Evolutionary conservation across 805 yeast genomes (phyloP), one percentile per base, ranked within the genome.

Genomic region (Starmerella powellii): DNA sequence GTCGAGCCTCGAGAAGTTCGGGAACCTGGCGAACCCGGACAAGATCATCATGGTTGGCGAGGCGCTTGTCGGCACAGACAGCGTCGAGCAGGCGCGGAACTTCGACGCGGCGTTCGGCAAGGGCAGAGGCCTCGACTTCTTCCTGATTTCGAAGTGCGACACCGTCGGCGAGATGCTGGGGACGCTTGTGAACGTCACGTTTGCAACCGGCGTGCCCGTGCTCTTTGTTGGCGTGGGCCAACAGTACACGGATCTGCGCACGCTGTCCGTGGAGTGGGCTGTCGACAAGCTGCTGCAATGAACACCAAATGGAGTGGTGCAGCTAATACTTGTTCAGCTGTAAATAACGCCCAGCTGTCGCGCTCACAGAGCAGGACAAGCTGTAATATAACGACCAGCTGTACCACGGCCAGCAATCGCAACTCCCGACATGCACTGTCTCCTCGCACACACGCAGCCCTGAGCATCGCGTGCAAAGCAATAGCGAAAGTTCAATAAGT

Each of bases 11-110:
- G 93, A 86, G 52, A 84, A 88, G 42, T 88, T 88, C 61, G 97
- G 96, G 15, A 85, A 82, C 55, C 87, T 93, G 38, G 97, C 97
- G 2, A 72, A 84, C 38, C 98, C 97, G 0, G 91, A 88, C 63
- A 88, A 84, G 60, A 88, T 88, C 55, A 87, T 88, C 57, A 91
- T 91, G 97, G 98, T 88, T 16, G 97, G 96, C 32, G 98, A 88
- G 62, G 98, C 98, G 0, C 67, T 88, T 30, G 97, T 88, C 1
- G 98, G 98, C 15, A 87, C 97, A 0, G 98, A 88, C 59, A 84
- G 96, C 1, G 96, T 91, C 3, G 81, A 81, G 61, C 98, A 88
- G 61, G 97, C 97, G 0, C 74, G 75, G 40, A 87, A 91, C 59
- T 88, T 88, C 66, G 87, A 88, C 58, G 75, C 77, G 53, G 95